Evolutionary conservation across 2,329 filamentous ascomycete species (phyloP).

Genomic region (Xylariales sp.): DNA sequence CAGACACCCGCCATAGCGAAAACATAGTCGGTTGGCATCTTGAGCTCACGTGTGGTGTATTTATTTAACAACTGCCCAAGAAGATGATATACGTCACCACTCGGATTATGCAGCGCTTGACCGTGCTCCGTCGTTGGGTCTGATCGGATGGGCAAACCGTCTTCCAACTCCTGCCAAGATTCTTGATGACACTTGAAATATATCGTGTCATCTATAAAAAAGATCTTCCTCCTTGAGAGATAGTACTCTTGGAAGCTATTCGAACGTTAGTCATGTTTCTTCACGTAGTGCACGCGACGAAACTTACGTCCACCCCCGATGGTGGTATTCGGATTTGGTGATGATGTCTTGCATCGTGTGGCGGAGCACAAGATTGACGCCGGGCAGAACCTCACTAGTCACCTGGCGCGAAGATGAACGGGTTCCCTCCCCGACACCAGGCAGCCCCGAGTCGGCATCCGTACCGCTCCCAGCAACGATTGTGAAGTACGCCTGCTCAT

Average conservation of each 20-base stretch:
- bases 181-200: slow-evolving; percentile 39
- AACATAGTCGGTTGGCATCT: slow-evolving; percentile 36
- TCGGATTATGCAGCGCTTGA: slow-evolving; percentile 37
- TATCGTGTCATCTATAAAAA: slow-evolving; percentile 39
- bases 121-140: slow-evolving; percentile 34
- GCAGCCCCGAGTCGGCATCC: slow-evolving; percentile 38
- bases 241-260: slow-evolving; percentile 42
- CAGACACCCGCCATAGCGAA: slow-evolving; percentile 39
- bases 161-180: slow-evolving; percentile 36
- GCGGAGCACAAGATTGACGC: slow-evolving; percentile 36
- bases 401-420: slow-evolving; percentile 32
- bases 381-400: slow-evolving; percentile 34
- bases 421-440: slow-evolving; percentile 33
- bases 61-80: slow-evolving; percentile 40
- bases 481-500: slow-evolving; percentile 39
- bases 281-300: neutral
- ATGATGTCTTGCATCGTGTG: slow-evolving; percentile 39
- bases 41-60: slow-evolving; percentile 39
- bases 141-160: slow-evolving; percentile 29
- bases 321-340: slow-evolving; percentile 36
- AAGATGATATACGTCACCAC: slow-evolving; percentile 39
- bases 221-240: slow-evolving; percentile 39
- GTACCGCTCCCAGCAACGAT: slow-evolving; percentile 38
- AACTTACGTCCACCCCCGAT: slow-evolving; percentile 41
- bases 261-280: slow-evolving; percentile 10